phyloP scores from a whole-genome alignment of 2,329 filamentous ascomycete genomes.

The Penicillium sp. region DNA sequence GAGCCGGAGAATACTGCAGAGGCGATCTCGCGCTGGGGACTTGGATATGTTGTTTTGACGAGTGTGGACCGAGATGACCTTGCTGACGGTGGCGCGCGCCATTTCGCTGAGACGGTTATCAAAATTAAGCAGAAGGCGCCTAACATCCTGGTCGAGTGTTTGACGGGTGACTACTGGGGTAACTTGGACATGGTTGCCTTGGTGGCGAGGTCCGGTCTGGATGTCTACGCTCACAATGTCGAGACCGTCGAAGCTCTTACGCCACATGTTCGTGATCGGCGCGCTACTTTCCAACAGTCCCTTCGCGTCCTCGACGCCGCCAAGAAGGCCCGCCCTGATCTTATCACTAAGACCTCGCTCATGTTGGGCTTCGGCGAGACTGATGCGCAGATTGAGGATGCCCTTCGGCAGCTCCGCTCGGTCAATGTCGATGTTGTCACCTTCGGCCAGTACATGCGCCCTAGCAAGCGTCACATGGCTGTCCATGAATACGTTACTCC shows the following conservation, averaged over 20 bases:
- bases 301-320: slow-evolving; percentile 76
- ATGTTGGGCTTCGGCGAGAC: slow-evolving; percentile 96
- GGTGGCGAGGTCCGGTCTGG: slow-evolving; percentile 83
- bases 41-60: slow-evolving; percentile 95
- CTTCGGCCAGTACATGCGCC: slow-evolving; percentile 99
- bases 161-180: slow-evolving; percentile 79
- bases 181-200: slow-evolving; percentile 83
- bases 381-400: slow-evolving; percentile 79
- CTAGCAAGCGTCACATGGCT: slow-evolving; percentile 96
- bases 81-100: slow-evolving; percentile 79
- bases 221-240: slow-evolving; percentile 96
- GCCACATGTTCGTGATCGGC: slow-evolving; percentile 82
- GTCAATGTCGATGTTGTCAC: slow-evolving; percentile 90
- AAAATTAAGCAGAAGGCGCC: slow-evolving; percentile 80
- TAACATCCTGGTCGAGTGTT: slow-evolving; percentile 47
- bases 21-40: slow-evolving; percentile 85
- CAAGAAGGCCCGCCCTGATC: slow-evolving; percentile 71
- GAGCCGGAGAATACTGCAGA: slow-evolving; percentile 97
- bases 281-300: slow-evolving; percentile 87
- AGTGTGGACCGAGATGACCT: slow-evolving; percentile 93
- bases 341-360: slow-evolving; percentile 98
- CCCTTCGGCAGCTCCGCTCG: slow-evolving; percentile 76
- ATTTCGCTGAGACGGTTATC: slow-evolving; percentile 91
- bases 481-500: slow-evolving; percentile 95
- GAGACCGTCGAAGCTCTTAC: slow-evolving; percentile 93